Evolutionary conservation across 106 monocot species (phyloP).

Genomic region (Dactylorhiza incarnata): DNA sequence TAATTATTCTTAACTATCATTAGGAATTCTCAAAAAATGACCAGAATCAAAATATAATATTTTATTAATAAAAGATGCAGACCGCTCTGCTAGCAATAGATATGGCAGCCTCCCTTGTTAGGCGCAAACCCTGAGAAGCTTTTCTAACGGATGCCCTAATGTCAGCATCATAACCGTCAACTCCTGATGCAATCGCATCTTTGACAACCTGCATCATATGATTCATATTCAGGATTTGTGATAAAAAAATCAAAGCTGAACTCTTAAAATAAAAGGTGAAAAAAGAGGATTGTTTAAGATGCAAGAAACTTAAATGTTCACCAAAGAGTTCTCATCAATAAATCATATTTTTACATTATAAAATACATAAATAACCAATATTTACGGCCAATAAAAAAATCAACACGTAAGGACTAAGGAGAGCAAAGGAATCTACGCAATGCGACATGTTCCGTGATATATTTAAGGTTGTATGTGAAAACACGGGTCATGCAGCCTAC

Average conservation of each 20-base stretch:
- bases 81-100: slow-evolving; percentile 84
- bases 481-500: no score
- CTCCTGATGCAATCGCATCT: slow-evolving; percentile 90
- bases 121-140: slow-evolving; percentile 75
- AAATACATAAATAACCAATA: no score
- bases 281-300: neutral
- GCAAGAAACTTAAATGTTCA: neutral
- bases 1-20: no score
- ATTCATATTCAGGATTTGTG: neutral
- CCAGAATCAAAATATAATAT: neutral
- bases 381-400: no score
- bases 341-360: neutral
- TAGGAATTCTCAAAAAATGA: neutral
- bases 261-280: neutral
- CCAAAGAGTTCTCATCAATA: neutral
- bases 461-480: no score
- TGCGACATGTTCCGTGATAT: no score
- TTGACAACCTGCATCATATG: slow-evolving; percentile 60
- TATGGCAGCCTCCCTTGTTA: slow-evolving; percentile 78
- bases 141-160: slow-evolving; percentile 78
- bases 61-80: slow-evolving; percentile 11
- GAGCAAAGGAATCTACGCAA: no score
- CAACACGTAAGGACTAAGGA: no score
- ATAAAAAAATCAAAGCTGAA: neutral
- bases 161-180: slow-evolving; percentile 88